phyloP scores from a whole-genome alignment of 1,139 yeast species.

The Diutina catenulata region DNA sequence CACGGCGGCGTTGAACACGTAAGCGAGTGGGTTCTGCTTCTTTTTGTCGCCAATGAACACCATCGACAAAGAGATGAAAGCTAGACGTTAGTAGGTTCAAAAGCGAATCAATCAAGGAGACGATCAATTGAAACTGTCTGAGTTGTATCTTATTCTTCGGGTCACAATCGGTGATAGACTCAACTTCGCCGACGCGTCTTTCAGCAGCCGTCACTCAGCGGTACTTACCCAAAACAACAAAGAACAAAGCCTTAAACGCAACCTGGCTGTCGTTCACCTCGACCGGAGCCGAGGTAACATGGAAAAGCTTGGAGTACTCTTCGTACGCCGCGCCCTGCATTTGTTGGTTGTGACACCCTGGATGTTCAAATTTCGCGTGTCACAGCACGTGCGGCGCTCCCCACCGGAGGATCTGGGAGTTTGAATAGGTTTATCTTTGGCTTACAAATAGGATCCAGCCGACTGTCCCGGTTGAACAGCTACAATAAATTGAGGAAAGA shows the following conservation, averaged over 20 bases:
- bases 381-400: no score
- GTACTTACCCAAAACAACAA: slow-evolving; percentile 1
- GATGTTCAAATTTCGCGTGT: no score
- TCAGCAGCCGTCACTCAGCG: no score
- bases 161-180: no score
- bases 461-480: no score
- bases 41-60: slow-evolving; percentile 18
- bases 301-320: slow-evolving; percentile 17
- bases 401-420: no score
- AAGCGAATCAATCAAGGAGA: no score
- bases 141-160: neutral
- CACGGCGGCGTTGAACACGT: slow-evolving; percentile 19
- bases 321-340: slow-evolving; percentile 21
- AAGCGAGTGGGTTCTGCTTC: slow-evolving; percentile 18
- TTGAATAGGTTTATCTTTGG: no score
- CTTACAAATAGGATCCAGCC: no score
- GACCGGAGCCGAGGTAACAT: slow-evolving; percentile 17
- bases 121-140: neutral
- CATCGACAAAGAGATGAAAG: slow-evolving; percentile 24
- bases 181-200: no score
- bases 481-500: no score
- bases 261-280: slow-evolving; percentile 6
- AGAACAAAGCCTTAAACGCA: neutral
- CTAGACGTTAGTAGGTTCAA: slow-evolving; percentile 12
- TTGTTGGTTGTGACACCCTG: no score